Base-by-base conservation (phyloP, 2,329 filamentous ascomycete genomes). In the Fusarium udum region DNA sequence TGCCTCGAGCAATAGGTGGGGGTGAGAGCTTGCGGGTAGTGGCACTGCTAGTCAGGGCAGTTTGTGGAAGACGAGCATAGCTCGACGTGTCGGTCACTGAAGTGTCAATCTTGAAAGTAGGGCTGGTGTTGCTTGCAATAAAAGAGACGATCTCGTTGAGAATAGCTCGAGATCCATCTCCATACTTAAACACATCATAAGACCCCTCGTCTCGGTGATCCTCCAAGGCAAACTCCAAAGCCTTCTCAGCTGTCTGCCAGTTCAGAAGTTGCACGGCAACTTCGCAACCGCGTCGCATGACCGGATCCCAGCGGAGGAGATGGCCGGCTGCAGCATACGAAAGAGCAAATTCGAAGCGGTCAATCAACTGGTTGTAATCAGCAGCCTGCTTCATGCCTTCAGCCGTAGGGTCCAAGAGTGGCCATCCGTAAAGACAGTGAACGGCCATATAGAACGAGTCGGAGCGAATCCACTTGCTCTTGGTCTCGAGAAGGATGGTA, bases 241-340 rank as follows among this genome's bases (percentile, higher is more conserved):
- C 89, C 24, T 83, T 84, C 73, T 92, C 89, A 20, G 93, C 73
- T 0, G 88, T 92, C 59, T 89, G 84, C 91, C 91, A 93, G 67
- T 84, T 85, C 46, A 93, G 77, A 9, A 90, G 84, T 59, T 86
- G 84, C 40, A 86, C 83, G 4, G 90, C 90, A 68, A 92, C 85
- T 53, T 90, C 87, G 32, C 92, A 82, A 40, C 90, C 91, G 40
- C 89, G 87, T 51, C 85, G 80, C 16, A 87, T 83, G 32, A 93
- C 85, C 31, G 86, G 85, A 6, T 83, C 84, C 77, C 91, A 87
- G 45, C 84, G 83, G 22, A 93, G 83, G 43, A 89, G 82, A 56
- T 88, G 84, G 1, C 91, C 92, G 10, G 90, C 88, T 32, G 91
- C 90, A 51, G 90, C 87, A 76, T 92, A 92, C 31, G 89, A 89